A percentile compares a stretch with the other conserved stretches of the same genome.
Evolutionary conservation across 2,329 filamentous ascomycete genomes (phyloP).

Genomic region (Penicillium sp.): DNA sequence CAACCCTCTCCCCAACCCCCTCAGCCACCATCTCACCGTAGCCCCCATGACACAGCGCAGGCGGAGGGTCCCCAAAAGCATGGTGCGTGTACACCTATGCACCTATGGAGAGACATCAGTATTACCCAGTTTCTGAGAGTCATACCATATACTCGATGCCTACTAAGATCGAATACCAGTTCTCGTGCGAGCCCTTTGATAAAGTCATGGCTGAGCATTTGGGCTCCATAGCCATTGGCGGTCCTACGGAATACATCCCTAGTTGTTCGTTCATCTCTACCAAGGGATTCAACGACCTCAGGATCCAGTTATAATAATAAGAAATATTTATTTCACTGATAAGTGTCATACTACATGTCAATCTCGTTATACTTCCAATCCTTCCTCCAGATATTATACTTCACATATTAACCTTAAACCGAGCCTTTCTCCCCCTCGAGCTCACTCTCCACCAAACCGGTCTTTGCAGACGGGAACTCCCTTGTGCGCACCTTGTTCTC

Average conservation of each 20-base stretch:
- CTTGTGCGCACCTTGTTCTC: constrained; percentile 65
- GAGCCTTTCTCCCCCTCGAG: not conserved
- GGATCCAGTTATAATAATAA: not conserved
- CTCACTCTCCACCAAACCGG: constrained; percentile 29
- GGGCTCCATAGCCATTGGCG: too few species aligned
- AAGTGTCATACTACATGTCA: not conserved
- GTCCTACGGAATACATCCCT: not conserved
- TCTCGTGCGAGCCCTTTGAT: too few species aligned
- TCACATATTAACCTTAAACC: not conserved
- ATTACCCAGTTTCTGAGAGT: too few species aligned
- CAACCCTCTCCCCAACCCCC: too few species aligned
- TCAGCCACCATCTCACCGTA: too few species aligned
- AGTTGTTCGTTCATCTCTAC: not conserved
- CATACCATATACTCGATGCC: too few species aligned
- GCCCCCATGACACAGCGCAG: not conserved
- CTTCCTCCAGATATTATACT: not conserved
- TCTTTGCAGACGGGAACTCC: constrained; percentile 60
- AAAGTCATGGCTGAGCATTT: too few species aligned
- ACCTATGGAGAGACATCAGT: too few species aligned
- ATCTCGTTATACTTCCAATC: not conserved
- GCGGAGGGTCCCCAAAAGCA: not conserved
- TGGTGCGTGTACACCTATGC: not conserved
- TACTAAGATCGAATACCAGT: too few species aligned
- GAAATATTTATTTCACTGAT: not conserved
- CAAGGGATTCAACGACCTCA: not conserved